Evolutionary conservation across 2,329 filamentous ascomycete species (phyloP), one percentile per base, ranked within the genome.

Genomic region (Apiospora phragmitis): DNA sequence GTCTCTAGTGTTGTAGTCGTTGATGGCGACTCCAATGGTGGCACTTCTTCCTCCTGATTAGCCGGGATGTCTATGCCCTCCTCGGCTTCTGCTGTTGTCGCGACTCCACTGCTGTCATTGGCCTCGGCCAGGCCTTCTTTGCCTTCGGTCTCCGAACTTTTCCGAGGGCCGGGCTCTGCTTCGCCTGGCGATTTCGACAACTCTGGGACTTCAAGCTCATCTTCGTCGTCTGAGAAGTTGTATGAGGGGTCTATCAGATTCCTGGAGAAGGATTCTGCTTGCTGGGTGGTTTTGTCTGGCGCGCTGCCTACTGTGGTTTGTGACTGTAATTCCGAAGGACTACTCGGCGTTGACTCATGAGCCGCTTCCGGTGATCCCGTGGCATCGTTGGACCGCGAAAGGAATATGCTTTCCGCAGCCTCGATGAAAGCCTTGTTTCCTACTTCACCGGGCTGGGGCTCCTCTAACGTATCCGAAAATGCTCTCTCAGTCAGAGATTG

Each of bases 181-280:
- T 38, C 55, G 8, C 9, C 32, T 6, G 9, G 55, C 55, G 3
- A n/a, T 32, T 38, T 21, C 24, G 26, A 32, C 12, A 24, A n/a
- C 18, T 32, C 42, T 2, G 26, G 32, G 45, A 29, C 32, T 24
- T 47, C 14, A 45, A 29, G 18, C 26, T 65, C 51, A 32, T 65
- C 67, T 14, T 74, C 70, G 14, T 69, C 69, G 47, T 70, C 29
- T 42, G 59, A 69, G 18, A 67, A 68, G 21, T 24, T 26, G 16
- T 70, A 68, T 1, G 67, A 43, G 35, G 35, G 49, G 24, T 69
- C 69, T 29, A 62, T 49, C 8, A 71, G 32, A 35, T 71, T 66
- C 42, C 29, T 47, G 14, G 59, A 55, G 41, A 68, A 47, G n/a
- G 41, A n/a, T 55, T 76, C 71, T 1, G 47, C 55, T 35, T 45